Evolutionary conservation across 768 basidiomycete genomes (phyloP).

Genomic region (Hemileccinum rubropunctum): DNA sequence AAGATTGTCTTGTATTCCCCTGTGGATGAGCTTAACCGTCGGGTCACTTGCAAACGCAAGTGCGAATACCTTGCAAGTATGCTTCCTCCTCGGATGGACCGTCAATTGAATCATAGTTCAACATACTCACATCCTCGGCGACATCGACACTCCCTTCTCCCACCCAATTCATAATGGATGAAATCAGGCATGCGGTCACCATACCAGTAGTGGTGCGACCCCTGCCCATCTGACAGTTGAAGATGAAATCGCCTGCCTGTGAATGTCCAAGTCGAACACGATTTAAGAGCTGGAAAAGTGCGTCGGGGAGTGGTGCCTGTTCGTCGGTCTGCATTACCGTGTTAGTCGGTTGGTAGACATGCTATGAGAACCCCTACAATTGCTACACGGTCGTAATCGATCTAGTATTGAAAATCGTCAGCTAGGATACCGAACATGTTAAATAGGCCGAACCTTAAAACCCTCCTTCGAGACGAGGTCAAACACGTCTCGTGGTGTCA

Average conservation of each 20-base stretch:
- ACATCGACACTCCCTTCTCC: slow-evolving; percentile 39
- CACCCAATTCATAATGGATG: slow-evolving; percentile 64
- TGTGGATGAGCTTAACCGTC: slow-evolving; percentile 28
- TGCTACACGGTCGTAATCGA: slow-evolving; percentile 85
- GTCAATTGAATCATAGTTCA: slow-evolving; percentile 68
- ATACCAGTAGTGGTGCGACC: slow-evolving; percentile 95
- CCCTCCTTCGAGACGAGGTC: slow-evolving; percentile 73
- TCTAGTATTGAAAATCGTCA: slow-evolving; percentile 39
- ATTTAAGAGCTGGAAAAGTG: slow-evolving; percentile 74
- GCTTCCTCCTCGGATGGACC: slow-evolving; percentile 86
- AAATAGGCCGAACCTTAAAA: slow-evolving; percentile 45
- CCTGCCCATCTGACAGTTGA: slow-evolving; percentile 97
- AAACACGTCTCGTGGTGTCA: slow-evolving; percentile 86
- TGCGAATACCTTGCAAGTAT: slow-evolving; percentile 70
- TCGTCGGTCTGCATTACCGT: slow-evolving; percentile 80
- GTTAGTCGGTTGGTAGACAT: slow-evolving; percentile 2
- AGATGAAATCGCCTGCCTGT: slow-evolving; percentile 74
- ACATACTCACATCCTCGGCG: slow-evolving; percentile 36
- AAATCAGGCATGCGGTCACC: slow-evolving; percentile 85
- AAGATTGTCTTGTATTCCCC: slow-evolving; percentile 98
- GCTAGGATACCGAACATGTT: neutral
- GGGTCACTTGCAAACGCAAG: neutral
- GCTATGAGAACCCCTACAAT: slow-evolving; percentile 54
- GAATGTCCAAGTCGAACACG: slow-evolving; percentile 61
- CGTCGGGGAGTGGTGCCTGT: slow-evolving; percentile 90